Evolutionary conservation across 2,329 filamentous ascomycete genomes (phyloP), one percentile per base, ranked within the genome.

Genomic region (Penicillium sp.): DNA sequence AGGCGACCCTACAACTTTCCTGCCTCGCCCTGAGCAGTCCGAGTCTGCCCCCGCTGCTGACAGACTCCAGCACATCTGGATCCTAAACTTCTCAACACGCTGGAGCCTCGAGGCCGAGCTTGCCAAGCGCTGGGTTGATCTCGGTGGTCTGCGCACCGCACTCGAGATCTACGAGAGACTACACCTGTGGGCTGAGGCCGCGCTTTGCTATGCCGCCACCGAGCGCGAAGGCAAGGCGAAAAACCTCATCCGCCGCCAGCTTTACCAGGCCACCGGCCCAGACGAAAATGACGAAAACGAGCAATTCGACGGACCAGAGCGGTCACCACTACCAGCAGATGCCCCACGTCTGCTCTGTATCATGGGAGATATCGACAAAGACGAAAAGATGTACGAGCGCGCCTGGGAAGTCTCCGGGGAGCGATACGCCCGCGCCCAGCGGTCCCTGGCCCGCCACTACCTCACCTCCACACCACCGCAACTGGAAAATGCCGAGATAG

Each of bases 91-190:
- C 0, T 92, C 93, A 0, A 90, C 92, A 0, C 81, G 93, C 51
- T 99, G 94, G 94, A 91, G 96, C 68, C 83, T 99, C 1, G 94
- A 99, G 71, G 89, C 93, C 0, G 94, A 99, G 72, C 82, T 99
- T 15, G 94, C 94, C 1, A 87, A 91, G 60, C 86, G 92, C n/a
- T 99, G 94, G 94, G 89, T 93, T 0, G 84, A 86, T 48, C 84
- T 97, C 3, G 94, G 94, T 10, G 96, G 92, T 41, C 79, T 99
- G 2, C 83, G 91, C 4, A 96, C 93, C 0, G 94, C 94, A 0
- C 83, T 99, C 1, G 94, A 97, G 60, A 97, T 99, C 60, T 99
- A 97, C 76, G 93, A 96, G 76, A 85, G 94, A 3, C 79, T 99
- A 19, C 87, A 92, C 56, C 88, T 97, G 73, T 97, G 94, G 92